Evolutionary conservation across 1,139 yeast genomes (phyloP).

Genomic region (Sugiyamaella pinicola): DNA sequence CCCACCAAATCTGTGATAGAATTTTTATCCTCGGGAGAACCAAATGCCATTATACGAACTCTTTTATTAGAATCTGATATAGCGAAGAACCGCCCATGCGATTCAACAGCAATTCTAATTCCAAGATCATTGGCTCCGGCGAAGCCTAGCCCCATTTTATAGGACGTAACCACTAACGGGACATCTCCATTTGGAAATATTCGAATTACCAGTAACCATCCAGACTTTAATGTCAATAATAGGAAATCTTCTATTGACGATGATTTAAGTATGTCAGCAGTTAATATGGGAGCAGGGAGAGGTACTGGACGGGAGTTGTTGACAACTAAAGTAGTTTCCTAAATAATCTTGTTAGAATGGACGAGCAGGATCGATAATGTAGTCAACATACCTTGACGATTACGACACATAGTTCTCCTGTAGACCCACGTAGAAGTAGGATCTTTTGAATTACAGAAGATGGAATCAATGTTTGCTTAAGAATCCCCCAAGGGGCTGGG

Average conservation of each 20-base stretch:
- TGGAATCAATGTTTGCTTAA: slow-evolving; percentile 13
- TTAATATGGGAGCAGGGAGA: slow-evolving; percentile 18
- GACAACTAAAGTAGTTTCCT: slow-evolving; percentile 14
- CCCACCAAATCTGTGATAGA: neutral
- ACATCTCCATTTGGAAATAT: slow-evolving; percentile 14
- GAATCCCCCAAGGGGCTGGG: slow-evolving; percentile 4
- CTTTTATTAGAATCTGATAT: slow-evolving; percentile 12
- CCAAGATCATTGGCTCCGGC: slow-evolving; percentile 15
- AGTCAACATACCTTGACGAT: slow-evolving; percentile 9
- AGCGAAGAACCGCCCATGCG: slow-evolving; percentile 10
- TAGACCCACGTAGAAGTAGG: slow-evolving; percentile 11
- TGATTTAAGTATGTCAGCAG: slow-evolving; percentile 19
- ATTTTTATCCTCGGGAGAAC: slow-evolving; percentile 3
- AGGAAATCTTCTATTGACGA: slow-evolving; percentile 23
- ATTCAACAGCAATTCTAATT: slow-evolving; percentile 6
- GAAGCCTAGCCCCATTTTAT: slow-evolving; percentile 2
- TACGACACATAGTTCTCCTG: slow-evolving; percentile 14
- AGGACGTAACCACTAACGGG: slow-evolving; percentile 15
- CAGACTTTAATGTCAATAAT: slow-evolving; percentile 23
- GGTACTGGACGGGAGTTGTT: slow-evolving; percentile 10
- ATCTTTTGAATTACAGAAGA: slow-evolving; percentile 13
- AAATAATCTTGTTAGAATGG: slow-evolving; percentile 3
- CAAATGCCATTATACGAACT: slow-evolving; percentile 13
- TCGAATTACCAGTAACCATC: slow-evolving; percentile 22
- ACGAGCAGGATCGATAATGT: neutral